Percentiles rank a stretch among this genome's conserved stretches.
These are phyloP conservation scores for Kuraishia piskuri DNA, from an alignment of 805 yeast genomes.

Conservation along the genomic window DNA sequence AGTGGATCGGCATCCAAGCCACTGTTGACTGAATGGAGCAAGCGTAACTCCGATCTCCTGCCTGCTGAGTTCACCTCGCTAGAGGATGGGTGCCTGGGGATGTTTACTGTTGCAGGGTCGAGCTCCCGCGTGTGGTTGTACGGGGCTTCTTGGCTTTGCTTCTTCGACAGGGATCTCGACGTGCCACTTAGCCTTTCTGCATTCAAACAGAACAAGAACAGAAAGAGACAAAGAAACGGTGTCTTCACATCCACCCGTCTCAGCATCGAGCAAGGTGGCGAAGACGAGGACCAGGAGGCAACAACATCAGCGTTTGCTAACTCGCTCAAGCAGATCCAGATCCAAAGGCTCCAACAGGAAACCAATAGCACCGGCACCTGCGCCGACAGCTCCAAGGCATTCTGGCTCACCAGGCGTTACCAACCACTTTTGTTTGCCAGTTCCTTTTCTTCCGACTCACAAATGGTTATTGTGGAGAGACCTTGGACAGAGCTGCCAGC, in stretches of 20 bases:
- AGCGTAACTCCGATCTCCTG: conserved; percentile 60
- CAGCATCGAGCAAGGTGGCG: neutral
- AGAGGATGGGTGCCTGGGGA: conserved; percentile 66
- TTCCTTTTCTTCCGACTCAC: conserved; percentile 38
- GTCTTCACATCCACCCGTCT: conserved; percentile 8
- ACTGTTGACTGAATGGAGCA: conserved; percentile 70
- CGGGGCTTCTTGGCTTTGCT: conserved; percentile 77
- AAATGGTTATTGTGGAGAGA: conserved; percentile 69
- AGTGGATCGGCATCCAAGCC: conserved; percentile 8
- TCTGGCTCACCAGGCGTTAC: conserved; percentile 72
- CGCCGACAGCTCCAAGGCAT: conserved; percentile 33
- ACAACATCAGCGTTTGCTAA: conserved; percentile 4
- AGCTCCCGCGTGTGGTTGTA: conserved; percentile 64
- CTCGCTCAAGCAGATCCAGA: conserved; percentile 7
- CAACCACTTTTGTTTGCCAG: conserved; percentile 61
- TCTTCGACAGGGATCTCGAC: conserved; percentile 55
- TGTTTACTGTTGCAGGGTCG: conserved; percentile 32
- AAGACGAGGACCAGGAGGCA: conserved; percentile 20
- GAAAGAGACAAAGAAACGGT: conserved; percentile 24
- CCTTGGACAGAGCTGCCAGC: conserved; percentile 51
- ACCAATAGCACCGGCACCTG: conserved; percentile 12
- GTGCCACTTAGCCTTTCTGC: conserved; percentile 36
- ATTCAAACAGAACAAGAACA: conserved; percentile 19
- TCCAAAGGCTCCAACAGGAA: conserved; percentile 2
- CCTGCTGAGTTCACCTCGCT: conserved; percentile 54